Evolutionary conservation across 495 filamentous ascomycete species (phyloP), one percentile per base, ranked within the genome.

Genomic region (Penicillium manginii): DNA sequence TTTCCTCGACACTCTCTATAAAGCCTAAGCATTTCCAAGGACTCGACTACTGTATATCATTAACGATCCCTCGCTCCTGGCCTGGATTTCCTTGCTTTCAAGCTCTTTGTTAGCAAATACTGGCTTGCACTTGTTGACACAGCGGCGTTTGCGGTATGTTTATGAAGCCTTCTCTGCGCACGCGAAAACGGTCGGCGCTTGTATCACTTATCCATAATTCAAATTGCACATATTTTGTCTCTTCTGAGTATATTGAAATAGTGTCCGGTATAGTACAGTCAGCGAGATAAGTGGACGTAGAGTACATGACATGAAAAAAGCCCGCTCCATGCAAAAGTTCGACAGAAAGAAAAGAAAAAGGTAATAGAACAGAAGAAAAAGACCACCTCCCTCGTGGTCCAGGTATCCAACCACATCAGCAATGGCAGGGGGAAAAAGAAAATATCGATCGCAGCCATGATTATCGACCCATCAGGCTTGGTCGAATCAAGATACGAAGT

Each of bases 1-100:
- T 23, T 99, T 98, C 77, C 81, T 99, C 65, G 93, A 99, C 81
- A 90, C 92, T 51, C 73, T 97, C 73, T 99, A 98, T 70, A 97
- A 98, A 80, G 91, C 91, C 42, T 96, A 79, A 79, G 62, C 40
- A 29, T 26, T 4, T 18, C 17, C 21, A 3, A 37, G 15, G 18
- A 14, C 40, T 40, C 26, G 18, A 45, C 43, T 35, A 39, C 15
- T 47, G 29, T 50, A 32, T 33, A 33, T 40, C 32, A 29, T 29
- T 8, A 29, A 29, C 26, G 26, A 29, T 8, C 9, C 26, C 26
- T 29, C 26, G 26, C 26, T 14, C 26, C 15, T 53, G 59, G 46
- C 21, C 47, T 56, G 23, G 47, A 22, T 17, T 50, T 50, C 22
- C 42, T 45, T 21, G 15, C 17, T 45, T 18, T 22, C 9, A 19